Evolutionary conservation across 306 rosid species (phyloP), one percentile per base, ranked within the genome.

Genomic region (Vigna radiata): DNA sequence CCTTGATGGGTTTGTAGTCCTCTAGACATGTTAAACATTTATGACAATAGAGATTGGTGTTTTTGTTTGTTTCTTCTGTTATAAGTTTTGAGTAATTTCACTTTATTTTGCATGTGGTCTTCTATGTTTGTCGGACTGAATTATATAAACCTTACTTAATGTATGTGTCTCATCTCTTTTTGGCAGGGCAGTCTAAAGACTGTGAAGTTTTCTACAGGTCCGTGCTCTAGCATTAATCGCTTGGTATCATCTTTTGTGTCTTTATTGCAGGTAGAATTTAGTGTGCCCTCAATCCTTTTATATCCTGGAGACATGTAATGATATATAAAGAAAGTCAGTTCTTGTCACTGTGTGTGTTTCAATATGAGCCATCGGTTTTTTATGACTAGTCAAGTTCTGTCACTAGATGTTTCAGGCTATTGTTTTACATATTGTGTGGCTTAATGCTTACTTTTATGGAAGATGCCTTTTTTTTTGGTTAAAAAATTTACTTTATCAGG

Each of bases 111-210:
- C 39, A 15, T 25, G 27, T n/a, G 53, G 18, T 52, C 49, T 50
- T 44, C 17, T 18, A 4, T 81, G 15, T 83, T 67, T 33, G 41
- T 54, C 49, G 0, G 17, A 11, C 58, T 46, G 31, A 39, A 62
- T 50, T 50, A 19, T 70, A 23, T 49, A 50, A 72, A 75, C 68
- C 46, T 48, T 84, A 46, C 70, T 68, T 56, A 76, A 77, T 73
- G 54, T 33, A 78, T 74, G 18, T 80, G n/a, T 80, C 78, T 76
- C 79, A 79, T 79, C 72, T 84, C 62, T 84, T 88, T 86, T 87
- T 86, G 98, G 85, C 92, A 90, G 95, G 95, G 91, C 98, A 94
- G 97, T 76, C 90, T 94, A 84, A 88, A 90, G 86, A 92, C 97
- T 19, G 46, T 77, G 19, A 88, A 83, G 75, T 78, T 84, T 77